Percentiles rank a stretch among this genome's conserved stretches.
phyloP scores from a whole-genome alignment of 139 green algal genomes.

The Tetratostichococcus sp. region DNA sequence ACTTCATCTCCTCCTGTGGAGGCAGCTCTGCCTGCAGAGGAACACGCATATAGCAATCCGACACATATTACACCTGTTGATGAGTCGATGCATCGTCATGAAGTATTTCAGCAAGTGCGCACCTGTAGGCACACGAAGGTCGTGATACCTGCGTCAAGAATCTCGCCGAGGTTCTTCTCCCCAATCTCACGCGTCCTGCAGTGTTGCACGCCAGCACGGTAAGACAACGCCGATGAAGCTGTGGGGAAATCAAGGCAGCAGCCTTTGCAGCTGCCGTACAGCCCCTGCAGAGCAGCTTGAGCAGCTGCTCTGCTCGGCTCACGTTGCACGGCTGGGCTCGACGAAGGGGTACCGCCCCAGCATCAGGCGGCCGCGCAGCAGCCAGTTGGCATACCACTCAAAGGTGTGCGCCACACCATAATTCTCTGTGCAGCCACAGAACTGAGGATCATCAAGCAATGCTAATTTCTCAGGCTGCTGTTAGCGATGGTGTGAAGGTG shows the following conservation, averaged over 20 bases:
- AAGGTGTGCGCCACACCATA: conserved; percentile 62
- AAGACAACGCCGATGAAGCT: too few species aligned
- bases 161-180: conserved; percentile 59
- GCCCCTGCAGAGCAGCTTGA: too few species aligned
- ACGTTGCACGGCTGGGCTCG: conserved; percentile 64
- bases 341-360: conserved; percentile 81
- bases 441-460: not conserved
- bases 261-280: too few species aligned
- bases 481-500: too few species aligned
- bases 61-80: too few species aligned
- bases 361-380: conserved; percentile 72
- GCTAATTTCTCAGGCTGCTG: too few species aligned
- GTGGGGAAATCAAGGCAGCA: too few species aligned
- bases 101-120: too few species aligned
- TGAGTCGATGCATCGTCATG: too few species aligned
- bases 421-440: conserved; percentile 21
- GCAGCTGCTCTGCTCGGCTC: not conserved
- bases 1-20: conserved; percentile 59
- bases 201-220: too few species aligned
- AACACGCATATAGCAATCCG: too few species aligned
- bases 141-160: conserved; percentile 65
- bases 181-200: conserved; percentile 34
- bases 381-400: conserved; percentile 73
- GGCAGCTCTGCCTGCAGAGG: conserved; percentile 67
- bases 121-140: conserved; percentile 80